Evolutionary conservation across 371 early-diverging fungal species (phyloP).

Genomic region (Actinomortierella wolfii): DNA sequence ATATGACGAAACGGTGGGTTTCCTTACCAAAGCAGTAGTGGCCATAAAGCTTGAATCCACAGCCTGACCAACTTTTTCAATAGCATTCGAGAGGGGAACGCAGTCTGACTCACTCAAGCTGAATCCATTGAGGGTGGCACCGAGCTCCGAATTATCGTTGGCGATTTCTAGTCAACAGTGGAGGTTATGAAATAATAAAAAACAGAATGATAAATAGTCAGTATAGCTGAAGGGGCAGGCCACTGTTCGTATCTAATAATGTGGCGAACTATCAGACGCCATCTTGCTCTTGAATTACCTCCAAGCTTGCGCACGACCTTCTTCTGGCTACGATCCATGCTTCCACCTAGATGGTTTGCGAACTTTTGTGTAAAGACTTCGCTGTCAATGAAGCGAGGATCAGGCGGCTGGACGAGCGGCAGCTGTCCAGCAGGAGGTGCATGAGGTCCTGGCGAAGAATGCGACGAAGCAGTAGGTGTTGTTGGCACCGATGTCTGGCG

Average conservation of each 20-base stretch:
- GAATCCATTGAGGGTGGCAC: conserved; percentile 91
- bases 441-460: conserved; percentile 49
- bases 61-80: conserved; percentile 91
- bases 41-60: conserved; percentile 84
- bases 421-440: conserved; percentile 8
- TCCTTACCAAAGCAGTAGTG: conserved; percentile 68
- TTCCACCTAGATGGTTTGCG: conserved; percentile 59
- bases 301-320: conserved; percentile 60
- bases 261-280: no score
- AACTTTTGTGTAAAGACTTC: conserved; percentile 72
- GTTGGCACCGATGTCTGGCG: conserved; percentile 39
- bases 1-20: neutral
- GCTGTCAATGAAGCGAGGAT: conserved; percentile 73
- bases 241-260: neutral
- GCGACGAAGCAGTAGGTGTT: conserved; percentile 47
- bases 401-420: conserved; percentile 49
- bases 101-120: conserved; percentile 77
- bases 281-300: no score
- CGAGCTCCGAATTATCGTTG: conserved; percentile 86
- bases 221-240: neutral
- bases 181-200: neutral
- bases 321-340: conserved; percentile 66
- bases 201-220: neutral
- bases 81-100: conserved; percentile 73
- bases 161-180: conserved; percentile 53